Evolutionary conservation across 2,329 filamentous ascomycete species (phyloP), one percentile per base, ranked within the genome.

Genomic region (Pseudogymnoascus sp.): DNA sequence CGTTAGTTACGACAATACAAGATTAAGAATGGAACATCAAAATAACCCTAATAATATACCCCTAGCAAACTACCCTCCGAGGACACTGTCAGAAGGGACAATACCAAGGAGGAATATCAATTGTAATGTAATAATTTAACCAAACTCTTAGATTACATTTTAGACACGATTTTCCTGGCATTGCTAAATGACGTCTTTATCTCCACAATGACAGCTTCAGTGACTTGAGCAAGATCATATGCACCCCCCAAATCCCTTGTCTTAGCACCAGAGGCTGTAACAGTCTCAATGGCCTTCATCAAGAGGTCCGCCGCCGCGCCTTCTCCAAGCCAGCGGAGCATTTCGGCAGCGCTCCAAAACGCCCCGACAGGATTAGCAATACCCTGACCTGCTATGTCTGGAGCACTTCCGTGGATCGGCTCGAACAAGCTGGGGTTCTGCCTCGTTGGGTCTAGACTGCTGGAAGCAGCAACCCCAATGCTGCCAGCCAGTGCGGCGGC

Each of bases 391-490:
- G 80, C 79, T 61, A 84, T 84, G 65, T 84, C 81, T 65, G 83
- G 83, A 0, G 82, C 81, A 4, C 79, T 81, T 2, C 82, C 82
- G 67, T 83, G 81, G 42, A 85, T 83, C 0, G 82, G 82, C 74
- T 85, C 83, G 64, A 85, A 85, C 78, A 85, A 82, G 64, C 77
- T 81, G 68, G 83, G 66, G 74, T 82, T 68, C 73, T 81, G 31
- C 71, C 81, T 71, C 0, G 73, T 76, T 0, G 86, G 86, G 67
- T 89, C 86, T 1, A 89, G 77, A 68, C 88, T 89, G 47, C 80
- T 83, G 0, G 86, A 88, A 2, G 86, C 86, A 3, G 87, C 87
- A 63, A 90, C 88, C 10, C 87, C 86, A 64, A 89, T 89, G 2
- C 83, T 86, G 0, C 87, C 87, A 2, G 86, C 86, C 12, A 89